phyloP scores from a whole-genome alignment of 2,329 filamentous ascomycete genomes.

The Cladosporium sp. region DNA sequence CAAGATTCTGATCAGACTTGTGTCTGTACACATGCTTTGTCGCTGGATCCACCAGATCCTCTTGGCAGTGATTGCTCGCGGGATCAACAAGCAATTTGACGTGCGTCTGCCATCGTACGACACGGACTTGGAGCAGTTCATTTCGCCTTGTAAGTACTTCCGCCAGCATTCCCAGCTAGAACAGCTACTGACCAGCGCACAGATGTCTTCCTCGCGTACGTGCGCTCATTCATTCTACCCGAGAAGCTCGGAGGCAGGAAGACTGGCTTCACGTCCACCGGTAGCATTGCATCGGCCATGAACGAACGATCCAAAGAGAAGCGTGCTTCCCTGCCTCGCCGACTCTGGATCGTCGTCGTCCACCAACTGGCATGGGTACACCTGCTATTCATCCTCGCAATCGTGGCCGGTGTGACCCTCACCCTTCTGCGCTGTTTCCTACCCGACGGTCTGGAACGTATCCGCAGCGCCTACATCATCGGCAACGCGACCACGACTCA shows the following conservation, averaged over 20 bases:
- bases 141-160: conserved; percentile 13
- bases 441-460: conserved; percentile 7
- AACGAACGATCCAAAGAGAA: conserved; percentile 55
- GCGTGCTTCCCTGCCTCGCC: conserved; percentile 1
- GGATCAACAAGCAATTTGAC: conserved; percentile 16
- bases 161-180: neutral
- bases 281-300: conserved; percentile 56
- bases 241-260: conserved; percentile 55
- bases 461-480: conserved; percentile 14
- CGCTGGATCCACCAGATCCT: conserved; percentile 23
- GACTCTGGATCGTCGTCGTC: conserved; percentile 15
- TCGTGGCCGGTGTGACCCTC: neutral
- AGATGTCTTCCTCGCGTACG: conserved; percentile 16
- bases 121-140: conserved; percentile 19
- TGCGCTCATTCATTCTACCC: conserved; percentile 17
- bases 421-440: conserved; percentile 12
- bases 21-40: conserved; percentile 16
- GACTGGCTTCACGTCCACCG: conserved; percentile 61
- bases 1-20: conserved; percentile 20
- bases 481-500: conserved; percentile 3
- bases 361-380: conserved; percentile 18
- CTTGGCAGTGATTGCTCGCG: conserved; percentile 16
- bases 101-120: conserved; percentile 19
- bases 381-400: conserved; percentile 19
- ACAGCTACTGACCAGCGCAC: neutral